Evolutionary conservation across 2,329 filamentous ascomycete genomes (phyloP), one percentile per base, ranked within the genome.

Genomic region (Zymoseptoria brevis): DNA sequence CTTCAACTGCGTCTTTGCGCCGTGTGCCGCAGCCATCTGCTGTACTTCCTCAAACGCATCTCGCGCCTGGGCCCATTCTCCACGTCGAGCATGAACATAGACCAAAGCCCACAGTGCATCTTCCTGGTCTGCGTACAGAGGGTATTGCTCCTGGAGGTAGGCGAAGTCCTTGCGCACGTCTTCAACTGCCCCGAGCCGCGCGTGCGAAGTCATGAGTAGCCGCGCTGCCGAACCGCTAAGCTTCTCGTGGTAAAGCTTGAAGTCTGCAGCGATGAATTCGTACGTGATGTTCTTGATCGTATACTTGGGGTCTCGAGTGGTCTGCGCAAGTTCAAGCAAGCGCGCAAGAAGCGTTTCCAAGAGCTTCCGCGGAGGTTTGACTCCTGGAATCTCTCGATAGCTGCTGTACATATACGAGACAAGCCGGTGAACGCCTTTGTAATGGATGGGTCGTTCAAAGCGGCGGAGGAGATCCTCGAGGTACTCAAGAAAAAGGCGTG

Each of bases 11-110:
- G 86, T 87, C 11, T 50, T 19, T 26, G 66, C 59, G n/a, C 55
- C 58, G n/a, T 69, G 59, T 41, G 57, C 56, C 19, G 21, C 55
- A 6, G 65, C 62, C n/a, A 60, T n/a, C 50, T 76, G 64, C 22
- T 71, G 69, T 58, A 94, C 83, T n/a, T 80, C 77, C 53, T 83
- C 69, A 61, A 96, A 87, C 41, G 86, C 81, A 19, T 76, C 72
- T 54, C 82, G 75, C 0, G 87, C 83, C 55, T 82, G 78, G 3
- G 76, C 69, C 0, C 87, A 72, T 64, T 96, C 84, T 2, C 85
- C 88, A 54, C 83, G 77, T 58, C 83, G 81, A 1, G 90, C 86
- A 73, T 93, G 84, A 0, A 87, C 87, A 64, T 88, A 84, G 49
- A 95, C 77, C 2, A 91, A 76, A 52, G 84, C 82, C 64, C 65